Conservation (phyloP, 192 early-diverging fungal genomes). For the Rhizoclosmatium sp. region DNA sequence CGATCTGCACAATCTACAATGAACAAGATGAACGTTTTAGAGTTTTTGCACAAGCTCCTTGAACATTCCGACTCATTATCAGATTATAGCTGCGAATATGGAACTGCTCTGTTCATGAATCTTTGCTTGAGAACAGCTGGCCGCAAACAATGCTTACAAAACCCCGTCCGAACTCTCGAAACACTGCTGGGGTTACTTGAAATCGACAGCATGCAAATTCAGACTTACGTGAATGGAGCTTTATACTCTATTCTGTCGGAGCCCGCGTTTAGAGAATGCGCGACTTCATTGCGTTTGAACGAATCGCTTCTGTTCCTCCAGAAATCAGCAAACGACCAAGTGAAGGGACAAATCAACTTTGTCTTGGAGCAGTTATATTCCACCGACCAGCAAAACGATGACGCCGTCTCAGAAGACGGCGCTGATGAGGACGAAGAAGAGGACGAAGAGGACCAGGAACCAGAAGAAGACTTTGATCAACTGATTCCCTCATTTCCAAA, state of each 20-base stretch:
- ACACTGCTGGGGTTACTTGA: slow-evolving; percentile 49
- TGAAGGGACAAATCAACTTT: slow-evolving; percentile 57
- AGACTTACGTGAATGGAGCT: slow-evolving; percentile 62
- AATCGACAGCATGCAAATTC: slow-evolving; percentile 56
- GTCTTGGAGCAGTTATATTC: slow-evolving; percentile 49
- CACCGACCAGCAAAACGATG: slow-evolving; percentile 21
- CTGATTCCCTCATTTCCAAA: neutral
- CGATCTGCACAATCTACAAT: slow-evolving; percentile 52
- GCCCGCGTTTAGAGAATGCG: slow-evolving; percentile 43
- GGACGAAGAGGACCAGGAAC: slow-evolving; percentile 44
- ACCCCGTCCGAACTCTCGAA: slow-evolving; percentile 38
- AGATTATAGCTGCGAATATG: slow-evolving; percentile 57
- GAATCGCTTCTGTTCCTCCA: slow-evolving; percentile 47
- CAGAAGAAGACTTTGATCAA: slow-evolving; percentile 35
- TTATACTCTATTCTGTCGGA: slow-evolving; percentile 58
- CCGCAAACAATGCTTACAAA: slow-evolving; percentile 42
- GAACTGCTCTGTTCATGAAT: slow-evolving; percentile 61
- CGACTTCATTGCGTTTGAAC: slow-evolving; percentile 48
- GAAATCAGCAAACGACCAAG: slow-evolving; percentile 42
- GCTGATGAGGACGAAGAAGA: slow-evolving; percentile 58
- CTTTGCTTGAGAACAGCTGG: slow-evolving; percentile 56
- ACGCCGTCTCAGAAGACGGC: slow-evolving; percentile 18
- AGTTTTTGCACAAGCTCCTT: slow-evolving; percentile 46
- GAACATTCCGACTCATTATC: slow-evolving; percentile 44
- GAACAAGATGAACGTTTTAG: slow-evolving; percentile 48